phyloP scores from a whole-genome alignment of 208 protist species.

The Leishmania tropica region DNA sequence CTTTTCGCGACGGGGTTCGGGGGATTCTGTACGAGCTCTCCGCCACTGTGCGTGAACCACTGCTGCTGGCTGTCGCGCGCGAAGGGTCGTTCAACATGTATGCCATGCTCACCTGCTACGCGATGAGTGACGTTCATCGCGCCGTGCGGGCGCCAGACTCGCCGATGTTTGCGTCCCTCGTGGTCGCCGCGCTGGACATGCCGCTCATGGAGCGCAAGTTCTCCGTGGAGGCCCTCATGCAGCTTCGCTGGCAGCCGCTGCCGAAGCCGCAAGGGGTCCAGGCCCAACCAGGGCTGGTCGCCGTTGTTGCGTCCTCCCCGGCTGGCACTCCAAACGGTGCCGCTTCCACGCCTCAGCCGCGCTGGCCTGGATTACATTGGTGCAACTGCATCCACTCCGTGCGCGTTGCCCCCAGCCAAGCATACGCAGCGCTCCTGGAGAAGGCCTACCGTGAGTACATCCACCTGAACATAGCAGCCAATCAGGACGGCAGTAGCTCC shows the following conservation, averaged over 20 bases:
- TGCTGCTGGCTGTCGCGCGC: constrained; percentile 38
- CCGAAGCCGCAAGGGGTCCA: constrained; percentile 11
- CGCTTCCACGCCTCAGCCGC: background rate
- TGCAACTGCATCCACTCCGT: constrained; percentile 44
- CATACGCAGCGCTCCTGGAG: constrained; percentile 22
- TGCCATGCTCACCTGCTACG: constrained; percentile 26
- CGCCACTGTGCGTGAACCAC: constrained; percentile 7
- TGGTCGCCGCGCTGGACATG: constrained; percentile 36
- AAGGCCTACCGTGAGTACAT: constrained; percentile 19
- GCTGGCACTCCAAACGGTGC: background rate
- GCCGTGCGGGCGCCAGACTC: constrained; percentile 5
- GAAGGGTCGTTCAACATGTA: constrained; percentile 51
- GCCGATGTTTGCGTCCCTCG: constrained; percentile 1
- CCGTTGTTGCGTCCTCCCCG: background rate
- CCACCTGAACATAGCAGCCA: background rate
- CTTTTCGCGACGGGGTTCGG: constrained; percentile 37
- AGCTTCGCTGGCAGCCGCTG: constrained; percentile 22
- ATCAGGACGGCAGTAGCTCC: background rate
- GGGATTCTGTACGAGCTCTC: constrained; percentile 44
- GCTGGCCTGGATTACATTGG: constrained; percentile 54
- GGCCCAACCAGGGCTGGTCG: constrained; percentile 12
- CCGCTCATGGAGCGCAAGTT: constrained; percentile 22
- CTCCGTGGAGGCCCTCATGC: constrained; percentile 2
- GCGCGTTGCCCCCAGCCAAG: constrained; percentile 29
- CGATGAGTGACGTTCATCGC: constrained; percentile 13